A percentile compares a stretch with the other conserved stretches of the same genome.
Conservation (phyloP, 805 yeast species). For the Wickerhamiella bombiphila region DNA sequence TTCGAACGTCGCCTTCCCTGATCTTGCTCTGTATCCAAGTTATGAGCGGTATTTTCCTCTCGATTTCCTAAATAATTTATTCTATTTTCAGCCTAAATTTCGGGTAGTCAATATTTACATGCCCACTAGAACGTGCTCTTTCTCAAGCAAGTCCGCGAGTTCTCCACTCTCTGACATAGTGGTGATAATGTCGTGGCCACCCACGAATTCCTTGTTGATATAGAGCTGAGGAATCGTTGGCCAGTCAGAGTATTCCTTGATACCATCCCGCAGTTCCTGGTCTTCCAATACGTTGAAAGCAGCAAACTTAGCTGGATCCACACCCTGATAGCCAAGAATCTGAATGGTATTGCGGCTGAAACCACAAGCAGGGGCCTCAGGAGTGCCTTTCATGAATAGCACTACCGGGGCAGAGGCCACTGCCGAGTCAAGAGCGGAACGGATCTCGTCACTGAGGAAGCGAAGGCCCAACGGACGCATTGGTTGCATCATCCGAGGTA, state of each 20-base stretch:
- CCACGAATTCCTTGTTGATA: slow-evolving; percentile 76
- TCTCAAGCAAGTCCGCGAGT: slow-evolving; percentile 66
- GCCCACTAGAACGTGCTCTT: slow-evolving; percentile 64
- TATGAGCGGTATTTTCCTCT: neutral
- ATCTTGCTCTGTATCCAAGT: neutral
- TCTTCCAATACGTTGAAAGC: slow-evolving; percentile 95
- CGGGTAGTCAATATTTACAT: slow-evolving; percentile 34
- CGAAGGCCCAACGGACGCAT: too few species aligned
- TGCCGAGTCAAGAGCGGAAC: slow-evolving; percentile 73
- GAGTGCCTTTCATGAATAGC: slow-evolving; percentile 96
- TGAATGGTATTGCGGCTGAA: slow-evolving; percentile 91
- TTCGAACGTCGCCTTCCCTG: slow-evolving; percentile 32
- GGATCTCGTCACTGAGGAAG: slow-evolving; percentile 61
- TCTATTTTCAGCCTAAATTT: neutral
- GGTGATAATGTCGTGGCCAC: slow-evolving; percentile 92
- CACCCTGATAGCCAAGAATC: slow-evolving; percentile 89
- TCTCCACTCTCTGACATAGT: slow-evolving; percentile 84
- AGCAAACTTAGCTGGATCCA: slow-evolving; percentile 90
- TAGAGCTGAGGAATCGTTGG: slow-evolving; percentile 97
- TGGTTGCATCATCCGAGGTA: too few species aligned
- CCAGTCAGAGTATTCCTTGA: slow-evolving; percentile 92
- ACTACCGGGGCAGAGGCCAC: slow-evolving; percentile 86
- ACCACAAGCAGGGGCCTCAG: slow-evolving; percentile 96
- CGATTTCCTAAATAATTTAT: neutral
- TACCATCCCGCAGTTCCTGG: slow-evolving; percentile 83